A percentile compares a stretch with the other conserved stretches of the same genome.
These are phyloP conservation scores for Colletotrichum shisoi DNA, from an alignment of 2,329 filamentous ascomycete species.

Conservation along the genomic window DNA sequence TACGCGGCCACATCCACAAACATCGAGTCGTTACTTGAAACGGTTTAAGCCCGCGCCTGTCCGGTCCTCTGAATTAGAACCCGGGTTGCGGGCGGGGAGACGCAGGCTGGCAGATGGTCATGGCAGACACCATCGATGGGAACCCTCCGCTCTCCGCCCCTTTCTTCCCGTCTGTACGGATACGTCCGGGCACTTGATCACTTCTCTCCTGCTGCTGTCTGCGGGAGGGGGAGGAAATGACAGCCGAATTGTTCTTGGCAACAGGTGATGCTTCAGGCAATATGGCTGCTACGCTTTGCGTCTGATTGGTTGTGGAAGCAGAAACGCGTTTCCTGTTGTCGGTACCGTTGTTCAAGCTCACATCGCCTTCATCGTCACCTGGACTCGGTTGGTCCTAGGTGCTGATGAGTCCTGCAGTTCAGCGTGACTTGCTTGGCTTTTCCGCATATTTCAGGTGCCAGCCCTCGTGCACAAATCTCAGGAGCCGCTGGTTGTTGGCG, in stretches of 20 bases:
- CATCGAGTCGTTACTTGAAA: conserved; percentile 3
- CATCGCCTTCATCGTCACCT: neutral
- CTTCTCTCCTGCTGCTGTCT: conserved; percentile 10
- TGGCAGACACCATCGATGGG: neutral
- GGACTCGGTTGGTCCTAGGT: neutral
- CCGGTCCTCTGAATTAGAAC: conserved; percentile 10
- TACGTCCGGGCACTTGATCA: conserved; percentile 7
- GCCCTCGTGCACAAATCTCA: too few relatives aligned
- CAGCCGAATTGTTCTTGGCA: conserved; percentile 1
- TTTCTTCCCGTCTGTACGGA: neutral
- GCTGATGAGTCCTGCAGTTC: neutral
- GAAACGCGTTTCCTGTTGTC: neutral
- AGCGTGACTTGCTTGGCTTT: conserved; percentile 1
- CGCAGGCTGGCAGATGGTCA: neutral
- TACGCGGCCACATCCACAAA: conserved; percentile 37
- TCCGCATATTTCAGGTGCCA: neutral
- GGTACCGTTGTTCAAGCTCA: neutral
- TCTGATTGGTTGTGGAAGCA: neutral
- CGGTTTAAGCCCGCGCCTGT: conserved; percentile 11
- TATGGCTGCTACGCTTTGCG: neutral
- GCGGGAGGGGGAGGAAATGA: conserved; percentile 16
- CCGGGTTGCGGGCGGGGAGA: conserved; percentile 2
- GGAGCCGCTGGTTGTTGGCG: neutral
- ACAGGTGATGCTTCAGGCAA: neutral
- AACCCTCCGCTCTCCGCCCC: conserved; percentile 17